These are phyloP conservation scores for Ogataea methanolica DNA, from an alignment of 805 yeast genomes.

Conservation along the genomic window DNA sequence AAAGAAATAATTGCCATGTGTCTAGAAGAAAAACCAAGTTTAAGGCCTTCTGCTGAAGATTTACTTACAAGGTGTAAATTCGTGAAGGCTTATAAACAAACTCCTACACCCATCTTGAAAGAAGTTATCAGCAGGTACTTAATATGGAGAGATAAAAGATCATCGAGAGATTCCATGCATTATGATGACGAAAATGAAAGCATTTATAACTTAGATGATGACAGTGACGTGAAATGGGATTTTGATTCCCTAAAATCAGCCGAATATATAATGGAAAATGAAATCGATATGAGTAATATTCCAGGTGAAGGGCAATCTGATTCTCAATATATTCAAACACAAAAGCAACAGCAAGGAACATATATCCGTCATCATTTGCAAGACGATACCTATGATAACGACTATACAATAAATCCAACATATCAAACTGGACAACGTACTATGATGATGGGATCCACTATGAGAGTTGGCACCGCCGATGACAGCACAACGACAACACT, in stretches of 20 bases:
- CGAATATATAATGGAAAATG: slow-evolving; percentile 71
- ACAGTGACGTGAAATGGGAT: slow-evolving; percentile 72
- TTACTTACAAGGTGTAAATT: slow-evolving; percentile 63
- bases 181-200: slow-evolving; percentile 39
- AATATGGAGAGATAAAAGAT: slow-evolving; percentile 67
- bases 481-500: slow-evolving; percentile 5
- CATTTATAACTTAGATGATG: slow-evolving; percentile 20
- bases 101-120: slow-evolving; percentile 56
- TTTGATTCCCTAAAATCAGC: slow-evolving; percentile 75
- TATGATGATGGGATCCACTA: slow-evolving; percentile 15
- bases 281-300: slow-evolving; percentile 38
- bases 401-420: slow-evolving; percentile 14
- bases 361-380: not conserved
- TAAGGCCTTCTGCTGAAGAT: slow-evolving; percentile 84
- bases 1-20: slow-evolving; percentile 90
- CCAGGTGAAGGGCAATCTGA: slow-evolving; percentile 5
- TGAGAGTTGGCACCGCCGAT: slow-evolving; percentile 6
- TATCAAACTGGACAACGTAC: slow-evolving; percentile 12
- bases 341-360: slow-evolving; percentile 5
- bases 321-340: slow-evolving; percentile 1
- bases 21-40: slow-evolving; percentile 88
- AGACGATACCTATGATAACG: slow-evolving; percentile 3
- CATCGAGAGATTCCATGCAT: slow-evolving; percentile 47
- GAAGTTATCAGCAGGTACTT: slow-evolving; percentile 74
- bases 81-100: slow-evolving; percentile 54